Conservation (phyloP, 257 asterid genomes). For the Solanum paucissectum region DNA sequence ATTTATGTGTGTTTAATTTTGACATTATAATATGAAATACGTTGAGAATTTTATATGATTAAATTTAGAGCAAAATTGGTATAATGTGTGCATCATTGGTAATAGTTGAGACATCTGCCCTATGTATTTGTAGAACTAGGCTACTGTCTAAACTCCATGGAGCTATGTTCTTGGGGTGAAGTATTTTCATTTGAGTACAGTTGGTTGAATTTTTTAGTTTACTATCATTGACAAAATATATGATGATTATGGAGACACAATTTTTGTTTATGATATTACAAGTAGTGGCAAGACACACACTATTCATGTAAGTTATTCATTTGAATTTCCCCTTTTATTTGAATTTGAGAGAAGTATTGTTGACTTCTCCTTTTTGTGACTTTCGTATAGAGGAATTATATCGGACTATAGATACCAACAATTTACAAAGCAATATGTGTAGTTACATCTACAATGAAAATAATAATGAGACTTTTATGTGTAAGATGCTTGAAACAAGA, state of each 20-base stretch:
- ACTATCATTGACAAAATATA: constrained; percentile 2
- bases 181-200: not conserved
- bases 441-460: too few species aligned
- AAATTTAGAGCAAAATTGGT: too few species aligned
- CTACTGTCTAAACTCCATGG: not conserved
- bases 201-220: not conserved
- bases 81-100: not conserved
- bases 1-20: too few species aligned
- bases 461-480: too few species aligned
- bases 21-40: too few species aligned
- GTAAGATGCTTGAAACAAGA: too few species aligned
- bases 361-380: not conserved
- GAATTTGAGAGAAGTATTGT: not conserved
- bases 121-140: not conserved
- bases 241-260: constrained; percentile 60
- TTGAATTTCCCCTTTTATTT: not conserved
- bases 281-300: constrained; percentile 72
- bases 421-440: too few species aligned
- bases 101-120: not conserved
- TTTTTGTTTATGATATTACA: constrained; percentile 97
- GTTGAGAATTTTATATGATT: too few species aligned
- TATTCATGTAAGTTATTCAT: constrained; percentile 11
- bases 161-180: not conserved
- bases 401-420: too few species aligned
- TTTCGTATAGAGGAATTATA: too few species aligned